Conservation (phyloP, 2,329 filamentous ascomycete species). For the Pestalotiopsis sp. region DNA sequence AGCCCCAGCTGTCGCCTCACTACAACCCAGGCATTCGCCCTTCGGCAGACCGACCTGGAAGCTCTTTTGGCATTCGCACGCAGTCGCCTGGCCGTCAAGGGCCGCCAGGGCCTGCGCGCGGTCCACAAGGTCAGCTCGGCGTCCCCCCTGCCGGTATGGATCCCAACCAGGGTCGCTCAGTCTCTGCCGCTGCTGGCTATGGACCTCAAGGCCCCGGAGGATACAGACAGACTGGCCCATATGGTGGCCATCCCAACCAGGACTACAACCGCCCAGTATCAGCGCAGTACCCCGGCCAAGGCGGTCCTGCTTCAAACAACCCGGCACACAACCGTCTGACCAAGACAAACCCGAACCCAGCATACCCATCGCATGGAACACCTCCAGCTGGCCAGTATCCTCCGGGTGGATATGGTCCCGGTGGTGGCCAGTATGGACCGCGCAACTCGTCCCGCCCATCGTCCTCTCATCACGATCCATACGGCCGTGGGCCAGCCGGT, state of each 20-base stretch:
- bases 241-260: constrained; percentile 26
- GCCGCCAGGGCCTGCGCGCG: constrained; percentile 39
- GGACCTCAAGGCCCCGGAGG: constrained; percentile 43
- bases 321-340: constrained; percentile 40
- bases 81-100: constrained; percentile 32
- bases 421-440: constrained; percentile 39
- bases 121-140: constrained; percentile 48
- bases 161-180: constrained; percentile 42
- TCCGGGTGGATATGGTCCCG: constrained; percentile 20
- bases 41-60: constrained; percentile 52
- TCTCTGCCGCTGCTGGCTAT: constrained; percentile 49
- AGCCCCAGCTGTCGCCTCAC: constrained; percentile 39
- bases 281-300: constrained; percentile 30
- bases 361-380: constrained; percentile 20
- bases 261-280: constrained; percentile 16
- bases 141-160: constrained; percentile 44
- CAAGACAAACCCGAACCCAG: constrained; percentile 36
- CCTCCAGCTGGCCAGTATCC: constrained; percentile 32
- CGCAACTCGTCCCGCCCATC: constrained; percentile 37
- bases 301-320: constrained; percentile 36
- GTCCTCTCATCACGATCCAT: constrained; percentile 30
- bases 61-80: constrained; percentile 59
- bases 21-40: constrained; percentile 52
- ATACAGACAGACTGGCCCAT: constrained; percentile 41
- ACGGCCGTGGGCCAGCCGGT: constrained; percentile 28